phyloP scores from a whole-genome alignment of 2,329 filamentous ascomycete genomes.

The Plenodomus tracheiphilus region DNA sequence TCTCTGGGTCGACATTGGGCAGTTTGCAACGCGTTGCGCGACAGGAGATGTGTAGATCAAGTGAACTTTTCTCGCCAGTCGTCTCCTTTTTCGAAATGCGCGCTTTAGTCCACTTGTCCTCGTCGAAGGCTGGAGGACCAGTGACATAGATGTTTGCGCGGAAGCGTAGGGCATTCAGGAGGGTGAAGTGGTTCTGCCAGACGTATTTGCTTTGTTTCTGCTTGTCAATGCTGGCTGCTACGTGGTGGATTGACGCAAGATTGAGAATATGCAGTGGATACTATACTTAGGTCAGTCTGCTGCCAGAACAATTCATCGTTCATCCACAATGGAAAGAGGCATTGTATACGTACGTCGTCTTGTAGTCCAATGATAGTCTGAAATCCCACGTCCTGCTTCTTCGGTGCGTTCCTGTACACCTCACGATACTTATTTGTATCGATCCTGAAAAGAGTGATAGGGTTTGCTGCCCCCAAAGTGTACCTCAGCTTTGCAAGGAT shows the following conservation, averaged over 20 bases:
- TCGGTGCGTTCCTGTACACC: constrained; percentile 64
- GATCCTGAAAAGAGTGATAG: constrained; percentile 69
- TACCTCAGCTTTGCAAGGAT: constrained; percentile 64
- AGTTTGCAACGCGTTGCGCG: constrained; percentile 71
- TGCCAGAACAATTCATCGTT: too few species aligned
- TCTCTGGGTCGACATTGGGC: constrained; percentile 69
- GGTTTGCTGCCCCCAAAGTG: constrained; percentile 69
- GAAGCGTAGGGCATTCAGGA: constrained; percentile 66
- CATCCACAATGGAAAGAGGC: neutral
- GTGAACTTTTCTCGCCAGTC: constrained; percentile 47
- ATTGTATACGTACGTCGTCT: constrained; percentile 60
- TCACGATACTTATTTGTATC: constrained; percentile 61
- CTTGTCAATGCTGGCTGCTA: constrained; percentile 61
- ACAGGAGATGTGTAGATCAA: constrained; percentile 59
- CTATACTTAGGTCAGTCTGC: constrained; percentile 41
- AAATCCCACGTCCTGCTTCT: constrained; percentile 61
- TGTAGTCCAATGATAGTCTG: constrained; percentile 70
- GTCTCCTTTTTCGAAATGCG: constrained; percentile 24
- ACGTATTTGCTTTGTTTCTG: constrained; percentile 36
- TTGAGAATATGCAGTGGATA: constrained; percentile 73
- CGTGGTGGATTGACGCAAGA: constrained; percentile 64
- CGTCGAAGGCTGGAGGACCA: constrained; percentile 65
- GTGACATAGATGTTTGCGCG: constrained; percentile 73
- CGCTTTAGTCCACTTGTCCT: constrained; percentile 70
- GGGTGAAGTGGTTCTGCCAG: constrained; percentile 44